Evolutionary conservation across 1,139 yeast species (phyloP), one percentile per base, ranked within the genome.

Genomic region (Suhomyces choctaworum): DNA sequence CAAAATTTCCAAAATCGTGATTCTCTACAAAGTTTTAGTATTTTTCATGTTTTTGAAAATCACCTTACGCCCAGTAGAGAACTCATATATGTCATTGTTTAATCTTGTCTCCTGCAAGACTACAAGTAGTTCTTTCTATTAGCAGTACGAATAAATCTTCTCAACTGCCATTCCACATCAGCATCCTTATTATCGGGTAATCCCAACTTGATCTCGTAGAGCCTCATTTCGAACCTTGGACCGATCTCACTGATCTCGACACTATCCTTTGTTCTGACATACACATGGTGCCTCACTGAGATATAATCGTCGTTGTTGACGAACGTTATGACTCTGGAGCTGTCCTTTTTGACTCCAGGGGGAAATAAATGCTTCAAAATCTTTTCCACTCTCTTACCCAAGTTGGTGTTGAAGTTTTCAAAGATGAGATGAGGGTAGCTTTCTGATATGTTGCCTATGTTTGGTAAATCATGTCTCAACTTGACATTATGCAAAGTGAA

Each of bases 211-310:
- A 94, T 67, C 58, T 92, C 97, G 56, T 80, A 92, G 44, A 92
- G 66, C 58, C 89, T 79, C 97, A 92, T 89, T 63, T 94, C 98
- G 53, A 92, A 92, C 43, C 99, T 70, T n/a, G 99, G 99, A 0
- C 99, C 99, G 25, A 94, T 85, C 57, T 92, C 99, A 44, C 97
- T 92, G 43, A 92, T 65, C 57, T 92, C 98, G 3, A 89, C 96
- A 22, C 83, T 78, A 42, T 89, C 96, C 48, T 84, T 80, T 1
- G 96, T 88, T 54, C 79, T 81, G 9, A 90, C 96, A 56, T 85
- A 94, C 2, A 94, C 86, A 57, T 92, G 99, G 57, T 92, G 98
- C 61, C 99, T 77, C 6, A 92, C 97, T 41, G 89, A 78, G 39
- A 92, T 90, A 54, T 80, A 92, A 62, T 92, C 98, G 37, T 90